phyloP scores from a whole-genome alignment of 2,329 filamentous ascomycete genomes.

The Endothia cerciana region DNA sequence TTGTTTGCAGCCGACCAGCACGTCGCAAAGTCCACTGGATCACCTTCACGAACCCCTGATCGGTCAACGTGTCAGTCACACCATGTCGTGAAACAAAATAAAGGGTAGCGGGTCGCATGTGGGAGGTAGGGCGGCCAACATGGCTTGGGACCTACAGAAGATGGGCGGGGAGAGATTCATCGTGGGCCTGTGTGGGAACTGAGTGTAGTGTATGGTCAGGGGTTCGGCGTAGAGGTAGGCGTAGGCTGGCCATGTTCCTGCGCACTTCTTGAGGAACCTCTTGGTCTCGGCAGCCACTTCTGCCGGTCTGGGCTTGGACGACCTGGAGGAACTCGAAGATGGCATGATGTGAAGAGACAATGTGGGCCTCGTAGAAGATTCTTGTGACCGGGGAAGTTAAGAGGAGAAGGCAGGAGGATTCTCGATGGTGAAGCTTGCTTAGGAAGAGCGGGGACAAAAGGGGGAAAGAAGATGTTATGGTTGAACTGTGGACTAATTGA shows the following conservation, averaged over 20 bases:
- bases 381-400: background rate
- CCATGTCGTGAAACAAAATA: constrained; percentile 30
- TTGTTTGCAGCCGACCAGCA: constrained; percentile 53
- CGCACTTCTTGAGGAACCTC: constrained; percentile 62
- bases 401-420: background rate
- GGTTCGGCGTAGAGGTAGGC: constrained; percentile 63
- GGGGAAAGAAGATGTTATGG: background rate
- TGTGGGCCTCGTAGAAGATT: background rate
- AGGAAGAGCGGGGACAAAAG: background rate
- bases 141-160: constrained; percentile 44
- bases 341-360: constrained; percentile 49
- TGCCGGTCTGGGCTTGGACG: constrained; percentile 64
- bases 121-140: constrained; percentile 1
- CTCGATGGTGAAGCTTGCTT: background rate
- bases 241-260: constrained; percentile 56
- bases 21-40: constrained; percentile 64
- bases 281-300: constrained; percentile 78
- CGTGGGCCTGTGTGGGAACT: constrained; percentile 39
- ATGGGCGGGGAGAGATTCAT: constrained; percentile 46
- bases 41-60: constrained; percentile 56
- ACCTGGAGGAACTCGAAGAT: constrained; percentile 37
- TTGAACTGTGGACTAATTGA: background rate
- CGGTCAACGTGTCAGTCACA: constrained; percentile 18
- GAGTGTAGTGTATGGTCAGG: constrained; percentile 47
- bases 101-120: constrained; percentile 9